phyloP scores from a whole-genome alignment of 2,329 filamentous ascomycete species.

The Paecilomyces sp. region DNA sequence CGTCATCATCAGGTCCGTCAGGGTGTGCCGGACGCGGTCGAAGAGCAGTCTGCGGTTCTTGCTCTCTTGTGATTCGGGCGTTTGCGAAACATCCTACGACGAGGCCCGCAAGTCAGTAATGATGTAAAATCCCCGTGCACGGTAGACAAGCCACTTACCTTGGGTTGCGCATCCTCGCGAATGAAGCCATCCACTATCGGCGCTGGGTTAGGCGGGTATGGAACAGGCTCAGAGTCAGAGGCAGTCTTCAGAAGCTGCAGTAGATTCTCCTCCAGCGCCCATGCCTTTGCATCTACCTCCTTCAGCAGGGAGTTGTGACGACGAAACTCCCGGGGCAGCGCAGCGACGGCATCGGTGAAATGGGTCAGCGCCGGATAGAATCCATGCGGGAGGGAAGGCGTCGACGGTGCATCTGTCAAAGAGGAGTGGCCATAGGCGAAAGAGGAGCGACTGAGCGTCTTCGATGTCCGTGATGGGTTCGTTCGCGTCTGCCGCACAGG shows the following conservation, averaged over 20 bases:
- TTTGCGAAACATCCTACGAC: slow-evolving; percentile 19
- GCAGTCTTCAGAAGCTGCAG: slow-evolving; percentile 58
- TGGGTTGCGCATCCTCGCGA: slow-evolving; percentile 24
- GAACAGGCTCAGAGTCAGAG: slow-evolving; percentile 25
- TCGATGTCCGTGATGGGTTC: slow-evolving; percentile 43
- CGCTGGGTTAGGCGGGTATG: slow-evolving; percentile 25
- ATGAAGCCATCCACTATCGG: slow-evolving; percentile 27
- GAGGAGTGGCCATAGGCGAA: slow-evolving; percentile 30
- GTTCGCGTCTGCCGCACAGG: slow-evolving; percentile 41
- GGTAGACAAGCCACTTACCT: slow-evolving; percentile 16
- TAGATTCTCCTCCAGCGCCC: slow-evolving; percentile 75
- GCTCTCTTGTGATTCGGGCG: slow-evolving; percentile 27
- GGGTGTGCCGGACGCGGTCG: slow-evolving; percentile 66
- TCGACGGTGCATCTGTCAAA: slow-evolving; percentile 18
- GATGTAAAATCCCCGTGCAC: not conserved
- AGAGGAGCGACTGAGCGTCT: slow-evolving; percentile 33
- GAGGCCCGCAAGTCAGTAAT: slow-evolving; percentile 3
- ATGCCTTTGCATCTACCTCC: slow-evolving; percentile 96
- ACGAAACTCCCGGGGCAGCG: slow-evolving; percentile 89
- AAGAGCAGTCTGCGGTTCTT: slow-evolving; percentile 59
- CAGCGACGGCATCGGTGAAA: slow-evolving; percentile 87
- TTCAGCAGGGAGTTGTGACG: slow-evolving; percentile 93
- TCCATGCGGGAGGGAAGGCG: slow-evolving; percentile 32
- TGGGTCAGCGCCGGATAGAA: slow-evolving; percentile 62
- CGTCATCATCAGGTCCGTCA: slow-evolving; percentile 79